A percentile compares a stretch with the other conserved stretches of the same genome.
Evolutionary conservation across 192 early-diverging fungal genomes (phyloP).

Genomic region (Rhizophagus prolifer): DNA sequence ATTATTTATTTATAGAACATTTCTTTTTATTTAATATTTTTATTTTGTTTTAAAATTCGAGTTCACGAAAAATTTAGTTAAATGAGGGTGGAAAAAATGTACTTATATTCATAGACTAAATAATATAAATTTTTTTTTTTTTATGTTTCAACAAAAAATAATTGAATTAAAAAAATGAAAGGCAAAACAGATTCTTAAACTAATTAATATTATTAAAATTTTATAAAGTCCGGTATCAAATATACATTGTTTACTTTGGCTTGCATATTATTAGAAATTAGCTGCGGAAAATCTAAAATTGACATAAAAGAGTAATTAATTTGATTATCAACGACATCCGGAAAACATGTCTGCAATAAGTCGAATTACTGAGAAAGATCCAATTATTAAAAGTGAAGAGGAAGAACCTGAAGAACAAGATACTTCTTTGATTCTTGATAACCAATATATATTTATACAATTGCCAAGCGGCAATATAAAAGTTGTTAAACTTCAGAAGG

Average conservation of each 20-base stretch:
- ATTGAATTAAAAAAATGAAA: too few relatives aligned
- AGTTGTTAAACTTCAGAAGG: conserved; percentile 64
- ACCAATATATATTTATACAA: conserved; percentile 70
- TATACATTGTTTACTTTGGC: too few relatives aligned
- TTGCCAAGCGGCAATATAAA: conserved; percentile 88
- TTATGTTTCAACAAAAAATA: too few relatives aligned
- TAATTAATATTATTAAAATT: too few relatives aligned
- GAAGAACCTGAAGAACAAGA: conserved; percentile 10
- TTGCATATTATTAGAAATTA: too few relatives aligned
- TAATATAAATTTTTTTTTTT: background rate
- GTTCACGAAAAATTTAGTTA: background rate
- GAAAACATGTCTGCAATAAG: background rate
- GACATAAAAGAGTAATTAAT: too few relatives aligned
- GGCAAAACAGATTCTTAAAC: too few relatives aligned
- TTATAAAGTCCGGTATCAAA: too few relatives aligned
- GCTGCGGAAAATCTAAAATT: too few relatives aligned
- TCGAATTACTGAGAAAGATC: background rate
- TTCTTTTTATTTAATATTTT: background rate
- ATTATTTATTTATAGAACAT: background rate
- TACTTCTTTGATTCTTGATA: conserved; percentile 43
- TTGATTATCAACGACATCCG: too few relatives aligned
- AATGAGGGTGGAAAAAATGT: background rate
- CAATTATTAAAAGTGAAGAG: background rate
- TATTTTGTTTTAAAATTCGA: background rate
- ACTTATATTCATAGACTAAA: background rate